Evolutionary conservation across 1,284 basidiomycete species (phyloP), one percentile per base, ranked within the genome.

Genomic region (Marasmius tenuissimus): DNA sequence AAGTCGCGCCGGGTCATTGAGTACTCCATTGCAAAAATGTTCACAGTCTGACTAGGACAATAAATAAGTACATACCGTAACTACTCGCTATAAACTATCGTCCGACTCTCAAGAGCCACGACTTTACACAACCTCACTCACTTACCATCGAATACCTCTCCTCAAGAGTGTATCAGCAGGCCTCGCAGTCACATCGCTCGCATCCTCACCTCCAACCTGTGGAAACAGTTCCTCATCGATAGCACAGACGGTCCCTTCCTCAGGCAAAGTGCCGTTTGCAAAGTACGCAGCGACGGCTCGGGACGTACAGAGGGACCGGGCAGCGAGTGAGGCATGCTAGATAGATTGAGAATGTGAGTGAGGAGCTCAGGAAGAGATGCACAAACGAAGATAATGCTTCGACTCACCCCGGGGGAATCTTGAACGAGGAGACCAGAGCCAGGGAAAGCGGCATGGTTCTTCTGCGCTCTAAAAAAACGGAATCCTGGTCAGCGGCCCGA

Each of bases 271-370:
- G 1, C 81, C 81, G 18, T 75, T 66, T 7, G 70, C 63, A 62
- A 82, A 78, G 65, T 84, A 83, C 1, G 71, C 68, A 10, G 74
- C 72, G 18, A 83, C 67, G 58, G 78, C 65, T 48, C 71, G 70
- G 34, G 73, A 70, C 0, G 81, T 82, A 71, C 81, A 83, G 10
- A 78, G 59, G 6, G 81, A 83, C 7, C 78, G 75, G 11, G 73
- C 75, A 1, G 75, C 60, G 14, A 80, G 45, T 10, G 81, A 81
- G 64, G 73, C 75, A 61, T 83, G 81, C 74, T n/a, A 60, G 49
- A 55, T 38, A 64, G 27, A 27, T 27, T 4, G 33, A 57, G 11
- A 11, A 54, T 35, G 12, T 35, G 55, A 33, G 16, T n/a, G 53
- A 47, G 53, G 22, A 38, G 12, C 4, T 27, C 2, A 4, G 27